Conservation (phyloP, 192 early-diverging fungal genomes). For the Mortierella alpina region DNA sequence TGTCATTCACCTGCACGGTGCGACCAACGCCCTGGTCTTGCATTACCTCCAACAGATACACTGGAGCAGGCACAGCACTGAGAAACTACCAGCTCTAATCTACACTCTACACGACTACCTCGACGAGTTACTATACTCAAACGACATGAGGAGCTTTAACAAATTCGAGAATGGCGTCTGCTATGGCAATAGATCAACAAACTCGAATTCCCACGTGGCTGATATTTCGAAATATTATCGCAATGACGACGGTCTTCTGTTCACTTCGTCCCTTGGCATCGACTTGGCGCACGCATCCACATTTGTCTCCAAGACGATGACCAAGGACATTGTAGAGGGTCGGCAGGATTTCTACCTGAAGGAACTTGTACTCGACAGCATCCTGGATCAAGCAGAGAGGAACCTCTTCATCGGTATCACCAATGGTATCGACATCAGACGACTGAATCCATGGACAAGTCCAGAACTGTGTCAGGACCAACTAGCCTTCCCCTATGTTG, state of each 20-base stretch:
- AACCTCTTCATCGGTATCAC: conserved; percentile 63
- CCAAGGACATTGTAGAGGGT: conserved; percentile 65
- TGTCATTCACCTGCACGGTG: conserved; percentile 67
- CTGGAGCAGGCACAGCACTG: conserved; percentile 39
- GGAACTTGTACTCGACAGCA: conserved; percentile 62
- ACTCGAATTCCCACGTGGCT: conserved; percentile 30
- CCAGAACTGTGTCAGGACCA: conserved; percentile 32
- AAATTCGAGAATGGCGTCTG: conserved; percentile 57
- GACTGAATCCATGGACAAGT: conserved; percentile 60
- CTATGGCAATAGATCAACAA: conserved; percentile 36
- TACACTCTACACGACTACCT: conserved; percentile 72
- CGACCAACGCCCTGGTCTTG: conserved; percentile 63
- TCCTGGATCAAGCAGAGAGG: conserved; percentile 56
- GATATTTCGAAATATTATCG: conserved; percentile 55
- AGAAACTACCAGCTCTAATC: conserved; percentile 57
- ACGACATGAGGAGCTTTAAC: conserved; percentile 56
- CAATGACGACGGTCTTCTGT: conserved; percentile 53
- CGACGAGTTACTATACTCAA: conserved; percentile 67
- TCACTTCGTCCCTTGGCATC: conserved; percentile 61
- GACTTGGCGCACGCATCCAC: conserved; percentile 63
- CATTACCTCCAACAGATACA: conserved; percentile 54
- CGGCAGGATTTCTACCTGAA: conserved; percentile 64
- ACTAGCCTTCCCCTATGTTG: conserved; percentile 55
- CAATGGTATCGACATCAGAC: conserved; percentile 64
- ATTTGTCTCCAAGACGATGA: conserved; percentile 65